These are phyloP conservation scores for Hypsizygus marmoreus DNA, from an alignment of 768 basidiomycete genomes.

Conservation along the genomic window DNA sequence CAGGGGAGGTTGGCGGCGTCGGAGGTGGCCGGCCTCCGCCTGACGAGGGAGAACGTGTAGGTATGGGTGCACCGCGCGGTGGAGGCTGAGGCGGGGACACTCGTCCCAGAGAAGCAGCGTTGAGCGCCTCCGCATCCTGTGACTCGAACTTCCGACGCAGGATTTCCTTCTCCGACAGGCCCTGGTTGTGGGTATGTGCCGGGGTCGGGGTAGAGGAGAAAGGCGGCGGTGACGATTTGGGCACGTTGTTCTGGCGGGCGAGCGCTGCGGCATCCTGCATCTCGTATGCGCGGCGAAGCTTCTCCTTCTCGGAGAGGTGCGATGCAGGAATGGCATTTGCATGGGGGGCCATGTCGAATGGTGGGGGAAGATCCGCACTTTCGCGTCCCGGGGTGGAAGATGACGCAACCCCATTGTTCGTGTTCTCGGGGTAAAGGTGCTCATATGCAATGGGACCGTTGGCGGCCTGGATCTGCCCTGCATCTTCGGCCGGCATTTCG, in stretches of 20 bases:
- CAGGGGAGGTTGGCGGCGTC: conserved; percentile 29
- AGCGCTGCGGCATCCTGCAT: conserved; percentile 61
- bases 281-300: conserved; percentile 62
- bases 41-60: conserved; percentile 20
- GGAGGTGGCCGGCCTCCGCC: conserved; percentile 33
- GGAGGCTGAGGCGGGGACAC: conserved; percentile 20
- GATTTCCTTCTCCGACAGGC: conserved; percentile 56
- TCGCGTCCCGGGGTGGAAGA: conserved; percentile 23
- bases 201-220: conserved; percentile 14
- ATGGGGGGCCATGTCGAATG: conserved; percentile 51
- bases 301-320: conserved; percentile 67
- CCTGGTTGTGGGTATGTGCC: conserved; percentile 24
- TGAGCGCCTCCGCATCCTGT: conserved; percentile 42
- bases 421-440: conserved; percentile 52
- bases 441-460: conserved; percentile 61
- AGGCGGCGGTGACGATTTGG: conserved; percentile 19
- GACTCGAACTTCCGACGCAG: conserved; percentile 58
- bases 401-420: conserved; percentile 24
- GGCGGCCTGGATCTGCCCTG: conserved; percentile 16
- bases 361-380: conserved; percentile 47
- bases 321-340: conserved; percentile 38
- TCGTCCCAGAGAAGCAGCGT: conserved; percentile 16
- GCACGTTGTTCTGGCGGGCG: conserved; percentile 22
- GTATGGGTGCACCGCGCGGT: conserved; percentile 19
- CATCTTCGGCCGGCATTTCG: conserved; percentile 22